Base-by-base conservation (phyloP, 1,284 basidiomycete genomes). In the Apiotrichum siamense region DNA sequence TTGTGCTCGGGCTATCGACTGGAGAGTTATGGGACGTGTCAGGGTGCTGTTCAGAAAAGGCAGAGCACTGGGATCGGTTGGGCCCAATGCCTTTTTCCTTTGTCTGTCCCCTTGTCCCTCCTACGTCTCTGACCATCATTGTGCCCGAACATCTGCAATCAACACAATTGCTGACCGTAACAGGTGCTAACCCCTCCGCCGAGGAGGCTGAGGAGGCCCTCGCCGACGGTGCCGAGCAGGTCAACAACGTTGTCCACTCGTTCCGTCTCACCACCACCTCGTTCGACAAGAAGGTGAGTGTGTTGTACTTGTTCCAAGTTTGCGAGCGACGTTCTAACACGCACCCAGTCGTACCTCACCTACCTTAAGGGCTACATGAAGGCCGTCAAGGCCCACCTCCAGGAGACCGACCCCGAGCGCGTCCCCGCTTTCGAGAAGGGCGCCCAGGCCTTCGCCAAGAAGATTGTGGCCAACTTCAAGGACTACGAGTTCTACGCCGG, bases 331-430 rank as follows among this genome's bases (percentile, higher is more conserved):
- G 10, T 4, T 12, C 35, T 39, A 15, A 39, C 38, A 17, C 20
- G 4, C 23, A 3, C n/a, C n/a, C 41, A 73, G 77, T 75, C 77
- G 35, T 99, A 82, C 78, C 77, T 92, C 42, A 75, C 79, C 38
- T 86, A 94, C 76, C 83, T 98, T 69, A 98, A 97, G 82, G 89
- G 70, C 47, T 90, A 90, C 79, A 89, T 90, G 87, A 90, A 90
- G 78, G 70, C 78, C 11, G 75, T 89, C 76, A 87, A 88, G 78
- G 55, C 63, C 12, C 67, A 86, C 55, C 80, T 94, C 48, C 57
- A 75, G 54, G 67, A 81, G 65, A 73, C 55, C 7, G 78, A 84
- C 47, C 84, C 87, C 10, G 86, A 85, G 0, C 81, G 83, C 23
- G 85, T 94, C 38, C 75, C 78, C 7, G 81, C 75, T 0, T 98